A percentile compares a stretch with the other conserved stretches of the same genome.
Conservation (phyloP, 371 early-diverging fungal genomes). For the Syncephalastrum racemosum region DNA sequence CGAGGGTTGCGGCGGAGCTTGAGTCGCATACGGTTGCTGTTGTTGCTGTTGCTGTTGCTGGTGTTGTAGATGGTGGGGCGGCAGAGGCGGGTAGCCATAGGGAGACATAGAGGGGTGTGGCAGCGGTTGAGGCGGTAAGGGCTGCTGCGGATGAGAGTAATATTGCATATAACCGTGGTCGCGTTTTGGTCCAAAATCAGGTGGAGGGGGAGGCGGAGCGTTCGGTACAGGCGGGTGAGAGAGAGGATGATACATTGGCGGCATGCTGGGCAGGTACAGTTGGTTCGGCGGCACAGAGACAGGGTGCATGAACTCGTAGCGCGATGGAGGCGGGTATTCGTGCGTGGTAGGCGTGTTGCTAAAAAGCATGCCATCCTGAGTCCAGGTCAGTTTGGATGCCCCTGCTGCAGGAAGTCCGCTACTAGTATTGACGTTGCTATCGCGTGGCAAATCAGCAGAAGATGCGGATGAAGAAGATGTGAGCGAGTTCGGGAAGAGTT, state of each 20-base stretch:
- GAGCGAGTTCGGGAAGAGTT: slow-evolving; percentile 16
- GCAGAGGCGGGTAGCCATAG: background rate
- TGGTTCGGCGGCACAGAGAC: background rate
- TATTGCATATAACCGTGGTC: slow-evolving; percentile 2
- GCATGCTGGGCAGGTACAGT: no score
- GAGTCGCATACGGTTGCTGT: slow-evolving; percentile 9
- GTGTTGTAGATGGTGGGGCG: background rate
- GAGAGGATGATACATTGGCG: no score
- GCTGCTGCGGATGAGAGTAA: slow-evolving; percentile 10
- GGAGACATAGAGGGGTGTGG: background rate
- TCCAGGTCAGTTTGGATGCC: slow-evolving; percentile 20
- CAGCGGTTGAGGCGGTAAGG: slow-evolving; percentile 1
- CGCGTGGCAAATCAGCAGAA: background rate
- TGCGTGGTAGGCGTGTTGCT: background rate
- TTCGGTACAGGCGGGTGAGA: background rate
- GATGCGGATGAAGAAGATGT: slow-evolving; percentile 6
- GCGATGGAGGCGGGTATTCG: slow-evolving; percentile 10
- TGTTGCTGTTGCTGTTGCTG: slow-evolving; percentile 22
- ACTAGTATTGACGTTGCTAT: no score
- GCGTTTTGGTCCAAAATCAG: background rate
- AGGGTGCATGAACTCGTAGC: slow-evolving; percentile 16
- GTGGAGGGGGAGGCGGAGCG: slow-evolving; percentile 3
- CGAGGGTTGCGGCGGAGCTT: slow-evolving; percentile 8
- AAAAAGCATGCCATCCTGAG: slow-evolving; percentile 17
- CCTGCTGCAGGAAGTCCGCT: no score